Conservation (phyloP, 1,284 basidiomycete species). For the Somion occarium region DNA sequence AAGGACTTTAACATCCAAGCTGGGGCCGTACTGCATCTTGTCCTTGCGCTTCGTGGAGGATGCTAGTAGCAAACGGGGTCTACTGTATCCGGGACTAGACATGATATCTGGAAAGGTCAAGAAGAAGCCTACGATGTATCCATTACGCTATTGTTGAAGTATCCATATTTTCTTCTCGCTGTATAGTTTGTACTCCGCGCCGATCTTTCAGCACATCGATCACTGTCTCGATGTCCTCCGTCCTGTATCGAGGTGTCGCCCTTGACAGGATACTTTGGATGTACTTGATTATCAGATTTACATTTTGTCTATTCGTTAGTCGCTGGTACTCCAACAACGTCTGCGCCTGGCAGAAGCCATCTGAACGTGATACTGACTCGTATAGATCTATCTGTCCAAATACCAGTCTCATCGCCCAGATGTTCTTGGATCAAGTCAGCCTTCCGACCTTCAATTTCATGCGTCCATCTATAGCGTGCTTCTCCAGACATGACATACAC, state of each 20-base stretch:
- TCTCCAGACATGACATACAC: constrained; percentile 68
- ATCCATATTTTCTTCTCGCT: not conserved
- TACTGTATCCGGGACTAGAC: not conserved
- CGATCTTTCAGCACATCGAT: too few relatives aligned
- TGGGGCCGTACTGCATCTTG: constrained; percentile 87
- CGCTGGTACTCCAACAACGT: constrained; percentile 51
- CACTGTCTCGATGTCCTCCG: not conserved
- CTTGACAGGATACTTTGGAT: too few relatives aligned
- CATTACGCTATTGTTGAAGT: not conserved
- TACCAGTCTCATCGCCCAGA: constrained; percentile 22
- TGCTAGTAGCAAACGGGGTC: constrained; percentile 22
- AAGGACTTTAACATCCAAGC: constrained; percentile 78
- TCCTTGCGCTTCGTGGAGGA: constrained; percentile 89
- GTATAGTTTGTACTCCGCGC: not conserved
- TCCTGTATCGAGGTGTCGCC: not conserved
- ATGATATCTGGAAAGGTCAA: not conserved
- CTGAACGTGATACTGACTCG: constrained; percentile 76
- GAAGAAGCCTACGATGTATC: not conserved
- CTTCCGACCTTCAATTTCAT: constrained; percentile 54
- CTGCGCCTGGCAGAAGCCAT: constrained; percentile 73
- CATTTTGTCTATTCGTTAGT: not conserved
- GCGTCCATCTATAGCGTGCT: constrained; percentile 68
- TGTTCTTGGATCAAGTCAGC: constrained; percentile 41
- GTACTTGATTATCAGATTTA: too few relatives aligned
- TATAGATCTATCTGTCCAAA: constrained; percentile 45